Conservation (phyloP, 1,139 yeast species). For the Pichia inconspicua region DNA sequence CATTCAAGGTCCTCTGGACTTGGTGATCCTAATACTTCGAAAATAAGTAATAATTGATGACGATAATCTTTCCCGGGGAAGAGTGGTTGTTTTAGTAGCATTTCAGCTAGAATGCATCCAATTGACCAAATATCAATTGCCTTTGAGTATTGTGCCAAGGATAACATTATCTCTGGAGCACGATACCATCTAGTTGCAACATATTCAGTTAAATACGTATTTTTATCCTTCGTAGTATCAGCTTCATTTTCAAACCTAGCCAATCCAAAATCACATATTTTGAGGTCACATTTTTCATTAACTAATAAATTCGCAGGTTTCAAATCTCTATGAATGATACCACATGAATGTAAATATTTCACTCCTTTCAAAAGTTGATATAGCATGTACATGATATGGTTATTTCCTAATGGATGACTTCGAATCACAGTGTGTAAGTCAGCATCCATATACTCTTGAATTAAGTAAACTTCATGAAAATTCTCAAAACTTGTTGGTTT, state of each 20-base stretch:
- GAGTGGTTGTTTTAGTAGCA: constrained; percentile 77
- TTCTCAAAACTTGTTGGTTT: constrained; percentile 67
- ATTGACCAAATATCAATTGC: constrained; percentile 97
- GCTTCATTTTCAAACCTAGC: constrained; percentile 46
- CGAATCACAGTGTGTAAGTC: constrained; percentile 87
- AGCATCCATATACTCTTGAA: constrained; percentile 95
- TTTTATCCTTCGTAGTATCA: constrained; percentile 27
- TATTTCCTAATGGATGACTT: constrained; percentile 79
- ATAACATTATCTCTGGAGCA: constrained; percentile 95
- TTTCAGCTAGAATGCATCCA: constrained; percentile 92
- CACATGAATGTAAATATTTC: constrained; percentile 84
- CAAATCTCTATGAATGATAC: constrained; percentile 86
- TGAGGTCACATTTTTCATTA: constrained; percentile 87
- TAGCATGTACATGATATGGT: constrained; percentile 86
- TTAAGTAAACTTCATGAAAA: constrained; percentile 81
- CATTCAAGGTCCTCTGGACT: constrained; percentile 70
- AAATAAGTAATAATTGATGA: constrained; percentile 77
- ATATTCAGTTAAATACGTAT: constrained; percentile 77
- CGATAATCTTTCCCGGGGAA: constrained; percentile 95
- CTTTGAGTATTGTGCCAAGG: constrained; percentile 86
- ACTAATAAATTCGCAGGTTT: constrained; percentile 84
- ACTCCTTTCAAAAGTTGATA: constrained; percentile 88
- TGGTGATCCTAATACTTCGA: constrained; percentile 90
- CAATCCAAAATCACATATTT: constrained; percentile 90
- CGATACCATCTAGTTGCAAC: constrained; percentile 98